Evolutionary conservation across 768 basidiomycete genomes (phyloP).

Genomic region (Boletus rubroflammeus): DNA sequence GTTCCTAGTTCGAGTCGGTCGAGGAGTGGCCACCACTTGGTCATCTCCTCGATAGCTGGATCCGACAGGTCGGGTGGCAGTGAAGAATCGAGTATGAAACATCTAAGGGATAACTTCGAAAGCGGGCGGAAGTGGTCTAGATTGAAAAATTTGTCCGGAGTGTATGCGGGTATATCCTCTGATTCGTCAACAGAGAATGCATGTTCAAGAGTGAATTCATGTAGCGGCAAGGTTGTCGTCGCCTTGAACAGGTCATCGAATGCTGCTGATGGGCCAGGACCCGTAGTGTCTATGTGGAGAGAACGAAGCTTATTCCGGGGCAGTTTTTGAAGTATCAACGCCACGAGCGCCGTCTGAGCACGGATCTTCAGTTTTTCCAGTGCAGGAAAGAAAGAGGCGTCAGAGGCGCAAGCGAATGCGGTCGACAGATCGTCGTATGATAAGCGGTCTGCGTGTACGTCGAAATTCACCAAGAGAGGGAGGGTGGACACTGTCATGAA

Average conservation of each 20-base stretch:
- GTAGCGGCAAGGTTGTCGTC: constrained; percentile 33
- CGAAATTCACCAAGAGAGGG: constrained; percentile 37
- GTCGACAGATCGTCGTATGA: constrained; percentile 20
- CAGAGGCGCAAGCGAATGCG: background rate
- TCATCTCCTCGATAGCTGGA: constrained; percentile 35
- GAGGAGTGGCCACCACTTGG: constrained; percentile 45
- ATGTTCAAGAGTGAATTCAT: constrained; percentile 42
- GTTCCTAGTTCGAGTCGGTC: constrained; percentile 41
- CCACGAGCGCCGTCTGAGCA: constrained; percentile 33
- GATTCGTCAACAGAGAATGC: constrained; percentile 25
- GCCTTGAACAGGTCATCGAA: constrained; percentile 37
- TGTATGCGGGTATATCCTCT: constrained; percentile 28
- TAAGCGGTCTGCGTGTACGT: constrained; percentile 43
- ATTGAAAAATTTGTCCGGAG: constrained; percentile 12
- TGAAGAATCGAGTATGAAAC: constrained; percentile 39
- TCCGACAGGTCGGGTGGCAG: constrained; percentile 39
- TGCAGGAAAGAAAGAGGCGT: constrained; percentile 30
- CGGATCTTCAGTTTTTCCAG: constrained; percentile 41
- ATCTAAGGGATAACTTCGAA: constrained; percentile 33
- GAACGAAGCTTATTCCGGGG: constrained; percentile 32
- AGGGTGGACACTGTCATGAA: constrained; percentile 37
- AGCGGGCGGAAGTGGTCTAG: constrained; percentile 36
- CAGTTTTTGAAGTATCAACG: constrained; percentile 34
- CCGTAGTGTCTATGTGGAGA: constrained; percentile 39
- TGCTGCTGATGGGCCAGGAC: constrained; percentile 19